Evolutionary conservation across 179 eudicot genomes (phyloP).

Genomic region (Gypsophila paniculata): DNA sequence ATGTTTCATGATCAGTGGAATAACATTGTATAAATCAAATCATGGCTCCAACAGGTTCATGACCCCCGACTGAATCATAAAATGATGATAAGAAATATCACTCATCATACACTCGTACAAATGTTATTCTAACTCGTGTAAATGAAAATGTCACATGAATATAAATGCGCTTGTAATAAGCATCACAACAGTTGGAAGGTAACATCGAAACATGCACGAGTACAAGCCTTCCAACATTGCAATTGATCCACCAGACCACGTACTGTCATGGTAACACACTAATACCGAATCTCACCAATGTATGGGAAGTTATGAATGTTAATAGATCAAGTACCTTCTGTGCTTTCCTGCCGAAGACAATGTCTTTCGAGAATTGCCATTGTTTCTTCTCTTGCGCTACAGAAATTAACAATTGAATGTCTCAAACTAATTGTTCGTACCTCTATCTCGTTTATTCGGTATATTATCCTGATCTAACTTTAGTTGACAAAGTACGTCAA

Average conservation of each 20-base stretch:
- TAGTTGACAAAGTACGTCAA: not conserved
- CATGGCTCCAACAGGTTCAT: not conserved
- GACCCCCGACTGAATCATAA: not conserved
- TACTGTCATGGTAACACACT: not conserved
- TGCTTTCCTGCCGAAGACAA: constrained; percentile 43
- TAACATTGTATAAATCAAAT: not conserved
- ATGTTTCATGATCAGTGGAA: not conserved
- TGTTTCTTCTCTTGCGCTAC: constrained; percentile 78
- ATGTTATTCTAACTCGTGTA: not conserved
- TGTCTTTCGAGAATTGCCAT: constrained; percentile 55
- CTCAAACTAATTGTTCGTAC: not conserved
- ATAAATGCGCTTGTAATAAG: not conserved
- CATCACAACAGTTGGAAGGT: not conserved
- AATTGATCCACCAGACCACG: not conserved
- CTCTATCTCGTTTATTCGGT: not conserved
- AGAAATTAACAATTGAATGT: constrained; percentile 13
- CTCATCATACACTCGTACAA: not conserved
- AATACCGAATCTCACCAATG: not conserved
- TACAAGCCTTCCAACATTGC: not conserved
- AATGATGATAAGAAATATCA: not conserved
- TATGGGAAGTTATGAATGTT: not conserved
- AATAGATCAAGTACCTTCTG: constrained; percentile 13
- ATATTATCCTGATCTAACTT: not conserved
- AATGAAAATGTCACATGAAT: not conserved
- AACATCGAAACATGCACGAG: not conserved